Conservation (phyloP, 2,329 filamentous ascomycete genomes). For the Pseudogymnoascus sp. region DNA sequence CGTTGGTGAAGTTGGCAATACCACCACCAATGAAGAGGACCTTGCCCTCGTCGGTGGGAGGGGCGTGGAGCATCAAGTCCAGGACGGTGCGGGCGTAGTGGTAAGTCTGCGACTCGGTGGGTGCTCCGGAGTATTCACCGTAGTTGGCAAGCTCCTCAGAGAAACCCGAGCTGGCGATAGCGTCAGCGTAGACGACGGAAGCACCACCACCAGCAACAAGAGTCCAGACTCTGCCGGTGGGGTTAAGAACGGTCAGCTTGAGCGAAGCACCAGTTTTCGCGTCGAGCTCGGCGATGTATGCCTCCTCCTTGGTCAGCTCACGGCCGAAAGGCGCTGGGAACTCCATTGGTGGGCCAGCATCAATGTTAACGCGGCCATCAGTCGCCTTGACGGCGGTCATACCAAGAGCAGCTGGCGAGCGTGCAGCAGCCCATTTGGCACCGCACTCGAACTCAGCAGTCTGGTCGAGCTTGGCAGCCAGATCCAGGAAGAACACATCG, state of each 20-base stretch:
- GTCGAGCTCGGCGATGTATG: slow-evolving; percentile 96
- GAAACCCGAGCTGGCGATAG: slow-evolving; percentile 93
- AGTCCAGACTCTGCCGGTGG: slow-evolving; percentile 90
- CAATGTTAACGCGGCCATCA: slow-evolving; percentile 76
- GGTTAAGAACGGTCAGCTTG: slow-evolving; percentile 94
- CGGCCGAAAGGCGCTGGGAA: slow-evolving; percentile 98
- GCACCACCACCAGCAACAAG: slow-evolving; percentile 98
- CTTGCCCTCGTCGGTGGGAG: slow-evolving; percentile 80
- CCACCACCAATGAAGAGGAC: slow-evolving; percentile 98
- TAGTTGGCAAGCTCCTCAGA: slow-evolving; percentile 98
- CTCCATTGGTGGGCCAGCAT: slow-evolving; percentile 95
- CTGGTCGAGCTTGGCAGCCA: slow-evolving; percentile 97
- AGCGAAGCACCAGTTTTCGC: slow-evolving; percentile 98
- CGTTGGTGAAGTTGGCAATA: slow-evolving; percentile 99
- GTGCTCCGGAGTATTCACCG: slow-evolving; percentile 98
- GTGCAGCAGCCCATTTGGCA: slow-evolving; percentile 96
- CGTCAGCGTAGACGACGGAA: slow-evolving; percentile 97
- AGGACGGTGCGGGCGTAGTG: slow-evolving; percentile 97
- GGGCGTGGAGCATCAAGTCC: slow-evolving; percentile 93
- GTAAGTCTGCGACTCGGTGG: slow-evolving; percentile 97
- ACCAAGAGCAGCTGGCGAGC: slow-evolving; percentile 80
- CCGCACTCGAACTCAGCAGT: slow-evolving; percentile 99
- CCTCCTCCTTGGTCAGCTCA: slow-evolving; percentile 97
- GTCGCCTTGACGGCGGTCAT: slow-evolving; percentile 57
- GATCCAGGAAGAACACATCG: slow-evolving; percentile 93